Evolutionary conservation across 164 flowering plant species (phyloP).

Genomic region (Piper betle): DNA sequence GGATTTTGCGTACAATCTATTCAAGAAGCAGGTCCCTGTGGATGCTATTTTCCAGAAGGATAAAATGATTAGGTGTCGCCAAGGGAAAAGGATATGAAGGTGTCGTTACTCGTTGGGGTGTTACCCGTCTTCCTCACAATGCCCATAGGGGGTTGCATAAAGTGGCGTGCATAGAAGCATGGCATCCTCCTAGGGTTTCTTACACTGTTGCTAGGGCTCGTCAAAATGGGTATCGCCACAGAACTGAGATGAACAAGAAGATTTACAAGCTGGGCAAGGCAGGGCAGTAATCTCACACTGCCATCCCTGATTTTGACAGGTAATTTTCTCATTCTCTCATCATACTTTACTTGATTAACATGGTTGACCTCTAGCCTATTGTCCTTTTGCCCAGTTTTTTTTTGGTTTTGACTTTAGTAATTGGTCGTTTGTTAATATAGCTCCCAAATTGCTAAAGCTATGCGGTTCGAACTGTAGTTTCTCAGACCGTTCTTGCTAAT

Average conservation of each 20-base stretch:
- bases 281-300: constrained; percentile 1
- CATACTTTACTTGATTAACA: no score
- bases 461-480: background rate
- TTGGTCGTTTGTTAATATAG: background rate
- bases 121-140: no score
- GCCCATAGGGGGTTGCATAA: no score
- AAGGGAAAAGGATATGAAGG: constrained; percentile 4
- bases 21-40: constrained; percentile 54
- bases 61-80: constrained; percentile 50
- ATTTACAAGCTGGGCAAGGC: constrained; percentile 6
- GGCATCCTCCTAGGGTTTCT: no score
- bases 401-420: background rate
- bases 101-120: no score
- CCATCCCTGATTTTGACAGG: constrained; percentile 6
- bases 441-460: background rate
- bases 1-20: constrained; percentile 51
- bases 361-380: background rate
- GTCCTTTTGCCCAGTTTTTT: background rate
- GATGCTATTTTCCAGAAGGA: constrained; percentile 66
- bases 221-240: background rate
- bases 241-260: constrained; percentile 7
- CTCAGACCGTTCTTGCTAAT: background rate
- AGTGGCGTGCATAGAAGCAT: no score
- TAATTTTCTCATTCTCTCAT: background rate
- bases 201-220: constrained; percentile 1